Conservation (phyloP, 2,329 filamentous ascomycete genomes). For the Pezicula radicicola region DNA sequence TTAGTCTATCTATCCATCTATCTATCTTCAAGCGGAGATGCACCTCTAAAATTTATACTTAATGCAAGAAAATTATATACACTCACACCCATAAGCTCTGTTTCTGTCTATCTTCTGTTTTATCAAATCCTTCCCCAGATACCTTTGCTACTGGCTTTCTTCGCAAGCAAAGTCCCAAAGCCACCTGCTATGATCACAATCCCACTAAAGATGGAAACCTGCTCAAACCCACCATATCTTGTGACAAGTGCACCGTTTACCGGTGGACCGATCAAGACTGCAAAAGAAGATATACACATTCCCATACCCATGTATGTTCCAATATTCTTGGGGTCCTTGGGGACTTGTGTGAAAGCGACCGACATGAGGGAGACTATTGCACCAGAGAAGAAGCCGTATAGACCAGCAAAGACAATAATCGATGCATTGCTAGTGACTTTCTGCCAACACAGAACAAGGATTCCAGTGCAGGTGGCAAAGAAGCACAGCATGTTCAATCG, state of each 20-base stretch:
- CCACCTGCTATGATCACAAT: slow-evolving; percentile 18
- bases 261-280: slow-evolving; percentile 63
- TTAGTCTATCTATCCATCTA: no score
- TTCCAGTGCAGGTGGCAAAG: slow-evolving; percentile 22
- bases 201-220: slow-evolving; percentile 22
- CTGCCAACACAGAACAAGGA: slow-evolving; percentile 29
- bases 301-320: slow-evolving; percentile 66
- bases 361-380: slow-evolving; percentile 27
- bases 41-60: no score
- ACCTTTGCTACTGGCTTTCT: background rate
- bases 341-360: slow-evolving; percentile 29
- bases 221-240: slow-evolving; percentile 40
- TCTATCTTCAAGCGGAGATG: no score
- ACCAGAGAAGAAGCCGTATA: slow-evolving; percentile 32
- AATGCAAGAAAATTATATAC: no score
- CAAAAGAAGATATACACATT: slow-evolving; percentile 60
- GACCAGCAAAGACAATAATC: slow-evolving; percentile 27
- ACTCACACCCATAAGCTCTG: no score
- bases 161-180: slow-evolving; percentile 2
- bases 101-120: no score
- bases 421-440: slow-evolving; percentile 18
- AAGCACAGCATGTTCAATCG: slow-evolving; percentile 26
- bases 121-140: no score
- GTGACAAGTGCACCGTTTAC: slow-evolving; percentile 61
- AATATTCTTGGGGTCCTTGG: slow-evolving; percentile 63